Percentiles rank a stretch among this genome's conserved stretches.
Evolutionary conservation across 768 basidiomycete species (phyloP).

Genomic region (Terana coerulea): DNA sequence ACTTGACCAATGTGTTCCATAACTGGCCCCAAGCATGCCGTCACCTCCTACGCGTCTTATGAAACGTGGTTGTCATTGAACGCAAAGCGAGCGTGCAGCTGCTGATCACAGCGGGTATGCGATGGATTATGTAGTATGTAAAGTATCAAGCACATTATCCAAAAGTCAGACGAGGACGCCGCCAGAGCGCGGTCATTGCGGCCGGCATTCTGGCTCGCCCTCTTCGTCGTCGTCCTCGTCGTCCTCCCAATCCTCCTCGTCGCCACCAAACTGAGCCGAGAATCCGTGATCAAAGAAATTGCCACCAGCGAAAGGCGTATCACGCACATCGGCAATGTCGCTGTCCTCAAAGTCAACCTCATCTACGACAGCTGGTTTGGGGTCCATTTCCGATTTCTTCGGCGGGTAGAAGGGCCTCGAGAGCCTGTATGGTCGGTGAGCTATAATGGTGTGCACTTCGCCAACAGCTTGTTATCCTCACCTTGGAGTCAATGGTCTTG

Average conservation of each 20-base stretch:
- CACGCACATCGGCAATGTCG: conserved; percentile 82
- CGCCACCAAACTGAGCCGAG: conserved; percentile 66
- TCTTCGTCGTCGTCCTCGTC: conserved; percentile 73
- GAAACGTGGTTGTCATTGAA: no score
- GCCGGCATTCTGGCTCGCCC: conserved; percentile 30
- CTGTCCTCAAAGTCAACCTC: conserved; percentile 70
- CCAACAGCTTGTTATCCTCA: conserved; percentile 26
- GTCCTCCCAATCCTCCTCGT: conserved; percentile 58
- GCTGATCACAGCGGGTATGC: neutral
- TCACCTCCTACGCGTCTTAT: no score
- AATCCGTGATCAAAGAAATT: conserved; percentile 77
- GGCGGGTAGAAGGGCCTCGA: conserved; percentile 67
- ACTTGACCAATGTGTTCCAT: no score
- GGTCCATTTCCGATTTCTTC: conserved; percentile 70
- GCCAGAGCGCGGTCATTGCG: conserved; percentile 14
- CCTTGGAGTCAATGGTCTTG: conserved; percentile 55
- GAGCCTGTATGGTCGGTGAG: no score
- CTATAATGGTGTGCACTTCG: no score
- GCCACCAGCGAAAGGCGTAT: conserved; percentile 66
- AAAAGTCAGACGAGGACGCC: no score
- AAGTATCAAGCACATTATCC: neutral
- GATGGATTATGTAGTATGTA: neutral
- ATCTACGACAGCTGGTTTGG: conserved; percentile 67
- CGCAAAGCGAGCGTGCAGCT: no score
- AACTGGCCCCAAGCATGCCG: no score